A percentile compares a stretch with the other conserved stretches of the same genome.
Conservation (phyloP, 2,329 filamentous ascomycete genomes). For the Geosmithia flava region DNA sequence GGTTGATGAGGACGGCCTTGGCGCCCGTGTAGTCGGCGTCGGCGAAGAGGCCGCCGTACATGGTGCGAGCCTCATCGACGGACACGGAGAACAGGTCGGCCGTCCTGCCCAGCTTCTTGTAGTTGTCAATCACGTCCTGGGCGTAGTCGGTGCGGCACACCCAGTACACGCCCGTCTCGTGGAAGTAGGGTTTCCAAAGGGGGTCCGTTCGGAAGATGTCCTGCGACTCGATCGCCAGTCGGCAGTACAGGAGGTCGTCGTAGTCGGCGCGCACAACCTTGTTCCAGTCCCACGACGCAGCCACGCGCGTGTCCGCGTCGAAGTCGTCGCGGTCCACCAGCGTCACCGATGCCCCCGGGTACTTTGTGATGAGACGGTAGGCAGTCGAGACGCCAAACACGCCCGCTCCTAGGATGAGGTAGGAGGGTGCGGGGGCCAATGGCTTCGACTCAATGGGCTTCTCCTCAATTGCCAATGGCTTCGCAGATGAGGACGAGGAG, state of each 20-base stretch:
- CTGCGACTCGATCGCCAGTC: slow-evolving; percentile 53
- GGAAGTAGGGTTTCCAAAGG: slow-evolving; percentile 42
- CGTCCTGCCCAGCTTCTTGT: slow-evolving; percentile 27
- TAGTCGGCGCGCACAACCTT: slow-evolving; percentile 63
- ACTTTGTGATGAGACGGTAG: slow-evolving; percentile 43
- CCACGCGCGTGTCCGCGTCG: slow-evolving; percentile 33
- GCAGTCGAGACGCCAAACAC: slow-evolving; percentile 56
- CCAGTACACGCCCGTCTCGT: slow-evolving; percentile 47
- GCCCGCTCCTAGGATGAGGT: slow-evolving; percentile 51
- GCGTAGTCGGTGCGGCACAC: slow-evolving; percentile 38
- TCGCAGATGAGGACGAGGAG: too few species aligned
- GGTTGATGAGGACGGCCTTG: slow-evolving; percentile 48
- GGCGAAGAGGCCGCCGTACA: slow-evolving; percentile 46
- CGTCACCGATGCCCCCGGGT: slow-evolving; percentile 36
- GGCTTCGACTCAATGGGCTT: too few species aligned
- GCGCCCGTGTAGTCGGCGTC: slow-evolving; percentile 45
- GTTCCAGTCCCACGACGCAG: slow-evolving; percentile 63
- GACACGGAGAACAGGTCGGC: slow-evolving; percentile 29
- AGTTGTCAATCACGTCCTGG: slow-evolving; percentile 38
- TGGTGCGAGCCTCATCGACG: slow-evolving; percentile 28
- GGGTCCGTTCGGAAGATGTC: slow-evolving; percentile 46
- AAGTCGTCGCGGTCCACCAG: slow-evolving; percentile 44
- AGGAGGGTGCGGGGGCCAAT: slow-evolving; percentile 14
- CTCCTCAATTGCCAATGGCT: too few species aligned
- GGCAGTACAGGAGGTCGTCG: slow-evolving; percentile 49